Evolutionary conservation across 2,329 filamentous ascomycete species (phyloP).

Genomic region (Aspergillus sp.): DNA sequence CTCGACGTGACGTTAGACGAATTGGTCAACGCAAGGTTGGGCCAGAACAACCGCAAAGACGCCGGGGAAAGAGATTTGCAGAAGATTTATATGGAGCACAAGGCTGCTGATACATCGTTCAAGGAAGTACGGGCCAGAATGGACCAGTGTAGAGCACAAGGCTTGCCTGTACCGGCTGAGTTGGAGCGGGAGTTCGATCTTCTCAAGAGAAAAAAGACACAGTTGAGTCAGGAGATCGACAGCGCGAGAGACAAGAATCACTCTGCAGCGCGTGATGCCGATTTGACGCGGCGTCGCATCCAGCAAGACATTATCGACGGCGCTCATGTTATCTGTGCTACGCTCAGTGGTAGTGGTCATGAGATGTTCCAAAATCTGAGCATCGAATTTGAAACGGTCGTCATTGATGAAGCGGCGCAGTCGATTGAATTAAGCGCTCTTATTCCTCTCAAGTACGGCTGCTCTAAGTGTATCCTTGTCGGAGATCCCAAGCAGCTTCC

Average conservation of each 20-base stretch:
- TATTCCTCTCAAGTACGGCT: slow-evolving; percentile 95
- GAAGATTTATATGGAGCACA: slow-evolving; percentile 65
- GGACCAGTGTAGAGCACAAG: slow-evolving; percentile 56
- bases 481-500: slow-evolving; percentile 97
- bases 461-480: slow-evolving; percentile 91
- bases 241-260: slow-evolving; percentile 79
- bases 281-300: slow-evolving; percentile 73
- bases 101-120: slow-evolving; percentile 58
- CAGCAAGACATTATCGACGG: slow-evolving; percentile 88
- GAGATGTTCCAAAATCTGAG: slow-evolving; percentile 94
- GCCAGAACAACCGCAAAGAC: slow-evolving; percentile 38
- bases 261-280: slow-evolving; percentile 71
- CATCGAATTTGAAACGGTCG: slow-evolving; percentile 96
- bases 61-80: slow-evolving; percentile 47
- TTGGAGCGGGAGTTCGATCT: slow-evolving; percentile 72
- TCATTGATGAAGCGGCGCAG: slow-evolving; percentile 96
- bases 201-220: slow-evolving; percentile 67
- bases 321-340: slow-evolving; percentile 89
- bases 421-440: slow-evolving; percentile 95
- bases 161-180: slow-evolving; percentile 35
- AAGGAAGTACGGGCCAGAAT: slow-evolving; percentile 64
- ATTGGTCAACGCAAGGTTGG: slow-evolving; percentile 69
- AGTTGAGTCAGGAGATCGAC: slow-evolving; percentile 78
- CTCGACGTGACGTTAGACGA: slow-evolving; percentile 90
- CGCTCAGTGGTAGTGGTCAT: slow-evolving; percentile 89